A percentile compares a stretch with the other conserved stretches of the same genome.
phyloP scores from a whole-genome alignment of 2,329 filamentous ascomycete genomes.

The Penicillium sclerotigenum region DNA sequence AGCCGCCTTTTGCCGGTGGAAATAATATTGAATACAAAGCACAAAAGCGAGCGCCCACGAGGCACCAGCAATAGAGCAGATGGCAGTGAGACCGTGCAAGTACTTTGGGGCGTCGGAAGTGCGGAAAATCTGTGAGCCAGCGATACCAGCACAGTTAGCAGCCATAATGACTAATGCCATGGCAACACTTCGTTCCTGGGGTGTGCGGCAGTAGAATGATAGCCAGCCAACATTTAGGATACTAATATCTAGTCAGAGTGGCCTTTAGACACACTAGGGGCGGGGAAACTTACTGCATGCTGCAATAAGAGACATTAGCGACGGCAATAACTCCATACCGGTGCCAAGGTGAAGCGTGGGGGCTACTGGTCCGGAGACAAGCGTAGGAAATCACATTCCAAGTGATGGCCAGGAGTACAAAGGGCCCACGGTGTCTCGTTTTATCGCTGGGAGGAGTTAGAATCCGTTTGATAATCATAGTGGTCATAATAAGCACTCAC shows the following conservation, averaged over 20 bases:
- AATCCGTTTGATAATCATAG: not conserved
- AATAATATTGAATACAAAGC: conserved; percentile 26
- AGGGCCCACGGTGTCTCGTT: conserved; percentile 35
- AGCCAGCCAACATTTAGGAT: conserved; percentile 60
- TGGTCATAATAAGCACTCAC: conserved; percentile 15
- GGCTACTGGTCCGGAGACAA: conserved; percentile 29
- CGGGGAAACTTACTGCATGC: conserved; percentile 34
- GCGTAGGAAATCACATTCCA: conserved; percentile 42
- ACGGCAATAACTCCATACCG: conserved; percentile 29
- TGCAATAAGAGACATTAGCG: conserved; percentile 32
- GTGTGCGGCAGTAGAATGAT: conserved; percentile 54
- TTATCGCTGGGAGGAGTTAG: conserved; percentile 25
- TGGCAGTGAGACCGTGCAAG: conserved; percentile 27
- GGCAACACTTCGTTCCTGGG: conserved; percentile 57
- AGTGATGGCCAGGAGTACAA: conserved; percentile 33
- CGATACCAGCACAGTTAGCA: conserved; percentile 60
- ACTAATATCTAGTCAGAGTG: conserved; percentile 14
- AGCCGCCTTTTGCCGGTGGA: conserved; percentile 18
- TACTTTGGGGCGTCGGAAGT: conserved; percentile 24
- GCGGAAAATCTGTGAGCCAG: conserved; percentile 59
- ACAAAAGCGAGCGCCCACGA: conserved; percentile 22
- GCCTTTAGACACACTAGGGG: not conserved
- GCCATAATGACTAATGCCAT: conserved; percentile 62
- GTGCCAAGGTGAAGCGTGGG: conserved; percentile 27
- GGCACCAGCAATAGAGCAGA: conserved; percentile 23